Percentiles rank a stretch among this genome's conserved stretches.
Conservation (phyloP, 768 basidiomycete genomes). For the Phanerodontia chrysosporium region DNA sequence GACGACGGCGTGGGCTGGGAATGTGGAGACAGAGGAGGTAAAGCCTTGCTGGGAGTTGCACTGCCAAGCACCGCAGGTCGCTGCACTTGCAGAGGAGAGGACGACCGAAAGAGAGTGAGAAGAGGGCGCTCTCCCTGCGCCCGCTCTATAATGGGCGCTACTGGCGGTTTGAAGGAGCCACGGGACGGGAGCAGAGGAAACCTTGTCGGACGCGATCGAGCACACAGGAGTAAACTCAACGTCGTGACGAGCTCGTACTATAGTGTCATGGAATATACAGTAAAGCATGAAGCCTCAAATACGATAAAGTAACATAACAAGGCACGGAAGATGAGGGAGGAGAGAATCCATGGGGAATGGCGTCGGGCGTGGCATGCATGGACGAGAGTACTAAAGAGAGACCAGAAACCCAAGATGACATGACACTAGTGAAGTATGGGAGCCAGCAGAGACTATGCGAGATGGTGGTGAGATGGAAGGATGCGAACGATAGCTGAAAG, state of each 20-base stretch:
- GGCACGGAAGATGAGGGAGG: background rate
- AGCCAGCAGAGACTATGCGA: constrained; percentile 11
- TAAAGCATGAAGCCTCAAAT: constrained; percentile 10
- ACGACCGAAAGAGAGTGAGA: background rate
- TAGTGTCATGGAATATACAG: constrained; percentile 6
- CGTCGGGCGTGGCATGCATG: constrained; percentile 2
- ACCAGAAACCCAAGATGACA: background rate
- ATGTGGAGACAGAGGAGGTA: constrained; percentile 1
- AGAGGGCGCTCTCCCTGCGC: background rate
- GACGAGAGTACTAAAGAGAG: background rate
- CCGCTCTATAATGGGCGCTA: background rate
- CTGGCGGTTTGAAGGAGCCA: background rate
- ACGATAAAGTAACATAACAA: constrained; percentile 2
- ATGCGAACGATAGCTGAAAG: constrained; percentile 15
- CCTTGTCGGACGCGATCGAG: background rate
- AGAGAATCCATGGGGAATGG: constrained; percentile 1
- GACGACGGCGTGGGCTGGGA: background rate
- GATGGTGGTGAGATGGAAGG: constrained; percentile 15
- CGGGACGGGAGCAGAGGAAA: background rate
- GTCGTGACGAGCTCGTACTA: constrained; percentile 2
- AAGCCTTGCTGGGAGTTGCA: constrained; percentile 2
- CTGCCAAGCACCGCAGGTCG: constrained; percentile 2
- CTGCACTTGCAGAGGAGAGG: constrained; percentile 1
- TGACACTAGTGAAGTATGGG: background rate
- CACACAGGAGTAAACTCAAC: background rate